phyloP scores from a whole-genome alignment of 2,329 filamentous ascomycete species.

The Xylariaceae sp. region DNA sequence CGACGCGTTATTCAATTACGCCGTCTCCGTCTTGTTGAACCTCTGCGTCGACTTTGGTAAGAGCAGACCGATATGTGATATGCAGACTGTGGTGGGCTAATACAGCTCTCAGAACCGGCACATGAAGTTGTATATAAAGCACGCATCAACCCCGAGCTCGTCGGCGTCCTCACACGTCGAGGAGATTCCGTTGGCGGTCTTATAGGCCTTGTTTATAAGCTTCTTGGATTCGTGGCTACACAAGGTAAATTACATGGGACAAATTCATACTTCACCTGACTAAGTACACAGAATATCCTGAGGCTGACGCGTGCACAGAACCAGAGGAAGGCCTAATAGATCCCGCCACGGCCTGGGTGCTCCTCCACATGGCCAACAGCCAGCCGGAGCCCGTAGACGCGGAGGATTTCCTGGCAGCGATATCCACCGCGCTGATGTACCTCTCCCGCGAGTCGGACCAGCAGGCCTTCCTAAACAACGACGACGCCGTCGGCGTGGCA shows the following conservation, averaged over 20 bases:
- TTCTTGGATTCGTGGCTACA: slow-evolving; percentile 47
- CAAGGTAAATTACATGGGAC: slow-evolving; percentile 45
- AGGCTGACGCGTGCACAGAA: too few species aligned
- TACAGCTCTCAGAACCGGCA: slow-evolving; percentile 44
- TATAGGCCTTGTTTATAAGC: slow-evolving; percentile 50
- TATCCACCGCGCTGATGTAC: slow-evolving; percentile 50
- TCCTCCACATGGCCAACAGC: slow-evolving; percentile 45
- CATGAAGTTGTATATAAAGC: slow-evolving; percentile 51
- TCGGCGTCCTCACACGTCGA: slow-evolving; percentile 43
- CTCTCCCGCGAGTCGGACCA: slow-evolving; percentile 51
- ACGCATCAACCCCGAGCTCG: slow-evolving; percentile 43
- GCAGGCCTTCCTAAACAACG: slow-evolving; percentile 38
- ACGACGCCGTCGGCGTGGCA: slow-evolving; percentile 37
- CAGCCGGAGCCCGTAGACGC: slow-evolving; percentile 39
- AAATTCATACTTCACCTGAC: too few species aligned
- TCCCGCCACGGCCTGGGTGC: slow-evolving; percentile 41
- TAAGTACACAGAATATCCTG: too few species aligned
- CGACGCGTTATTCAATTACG: slow-evolving; percentile 46
- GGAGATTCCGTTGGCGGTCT: slow-evolving; percentile 38
- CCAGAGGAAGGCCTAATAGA: slow-evolving; percentile 41
- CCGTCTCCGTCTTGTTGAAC: slow-evolving; percentile 57
- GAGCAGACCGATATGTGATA: slow-evolving; percentile 12
- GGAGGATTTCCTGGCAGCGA: slow-evolving; percentile 49
- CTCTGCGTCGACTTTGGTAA: slow-evolving; percentile 59
- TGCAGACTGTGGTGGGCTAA: slow-evolving; percentile 14